Evolutionary conservation across 2,329 filamentous ascomycete species (phyloP), one percentile per base, ranked within the genome.

Genomic region (Cladosporium phlei): DNA sequence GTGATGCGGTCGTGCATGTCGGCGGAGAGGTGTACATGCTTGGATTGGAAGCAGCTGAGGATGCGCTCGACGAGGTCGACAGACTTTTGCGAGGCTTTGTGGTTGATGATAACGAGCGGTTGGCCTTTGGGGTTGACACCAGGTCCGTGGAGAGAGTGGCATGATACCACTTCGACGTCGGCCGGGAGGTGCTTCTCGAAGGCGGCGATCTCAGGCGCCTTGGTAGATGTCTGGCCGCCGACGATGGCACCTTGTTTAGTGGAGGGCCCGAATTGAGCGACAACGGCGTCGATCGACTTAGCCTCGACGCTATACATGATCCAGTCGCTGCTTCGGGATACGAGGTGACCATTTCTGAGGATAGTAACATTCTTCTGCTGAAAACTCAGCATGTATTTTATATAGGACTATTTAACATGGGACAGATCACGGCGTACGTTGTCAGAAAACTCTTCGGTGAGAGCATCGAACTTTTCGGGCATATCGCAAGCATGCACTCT

Each of bases 251-350:
- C 86, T 62, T 93, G 78, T 66, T 96, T 97, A 48, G 93, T 98
- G 55, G 93, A 96, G 59, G 91, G 91, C 54, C 90, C 93, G 68
- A 88, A 98, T 60, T 85, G 76, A 53, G 84, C 85, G 61, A 96
- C 93, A 59, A 96, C 87, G 56, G 78, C 79, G 65, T 88, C 86
- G 67, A 98, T 95, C 55, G 84, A 80, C 59, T 89, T 88, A 52
- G 93, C 93, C 70, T 97, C 91, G 68, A 98, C 93, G 69, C 86
- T 95, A 78, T 98, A 98, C 66, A 98, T 89, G 71, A 96, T 95
- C 69, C 90, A 97, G 77, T 97, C 91, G 83, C 90, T 96, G 69
- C 84, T 83, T 71, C 93, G 83, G 59, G 93, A 96, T 60, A 98
- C 93, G 67, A 91, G 79, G 72, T 97, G 90, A 60, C 94, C 94